Evolutionary conservation across 768 basidiomycete species (phyloP).

Genomic region (Hortiboletus flavorubellus): DNA sequence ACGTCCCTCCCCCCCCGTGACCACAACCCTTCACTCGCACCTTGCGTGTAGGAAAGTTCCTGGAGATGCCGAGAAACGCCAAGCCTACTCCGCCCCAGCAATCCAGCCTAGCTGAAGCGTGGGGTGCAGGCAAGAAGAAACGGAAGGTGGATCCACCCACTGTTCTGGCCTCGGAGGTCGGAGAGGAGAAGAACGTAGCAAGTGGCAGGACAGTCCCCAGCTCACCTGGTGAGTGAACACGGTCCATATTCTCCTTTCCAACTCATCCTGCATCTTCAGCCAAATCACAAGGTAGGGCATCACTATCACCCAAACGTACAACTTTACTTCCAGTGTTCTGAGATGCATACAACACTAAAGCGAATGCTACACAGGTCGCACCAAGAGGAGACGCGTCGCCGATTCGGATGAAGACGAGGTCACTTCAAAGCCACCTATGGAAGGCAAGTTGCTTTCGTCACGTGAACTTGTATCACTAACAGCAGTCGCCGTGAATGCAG

Average conservation of each 20-base stretch:
- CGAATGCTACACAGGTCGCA: slow-evolving; percentile 21
- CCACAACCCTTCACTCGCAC: background rate
- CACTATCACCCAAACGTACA: slow-evolving; percentile 22
- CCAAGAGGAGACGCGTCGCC: slow-evolving; percentile 52
- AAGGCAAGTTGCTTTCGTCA: background rate
- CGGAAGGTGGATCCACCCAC: slow-evolving; percentile 16
- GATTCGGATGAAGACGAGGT: slow-evolving; percentile 50
- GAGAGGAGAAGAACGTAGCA: slow-evolving; percentile 25
- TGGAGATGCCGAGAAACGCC: slow-evolving; percentile 64
- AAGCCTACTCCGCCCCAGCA: slow-evolving; percentile 73
- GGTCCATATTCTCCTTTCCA: background rate
- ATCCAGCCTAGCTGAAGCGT: slow-evolving; percentile 73
- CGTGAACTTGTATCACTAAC: background rate
- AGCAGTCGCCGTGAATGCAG: background rate
- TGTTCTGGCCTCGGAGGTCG: slow-evolving; percentile 22
- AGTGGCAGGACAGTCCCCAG: background rate
- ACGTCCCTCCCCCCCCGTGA: slow-evolving; percentile 7
- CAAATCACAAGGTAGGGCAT: slow-evolving; percentile 38
- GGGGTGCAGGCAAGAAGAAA: slow-evolving; percentile 52
- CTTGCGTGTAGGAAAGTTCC: slow-evolving; percentile 57
- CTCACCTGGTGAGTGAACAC: slow-evolving; percentile 11
- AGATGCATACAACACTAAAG: background rate
- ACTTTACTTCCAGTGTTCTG: background rate
- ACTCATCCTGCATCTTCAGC: slow-evolving; percentile 19
- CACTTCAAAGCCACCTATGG: background rate